Evolutionary conservation across 768 basidiomycete species (phyloP).

Genomic region (Termitomyces sp.): DNA sequence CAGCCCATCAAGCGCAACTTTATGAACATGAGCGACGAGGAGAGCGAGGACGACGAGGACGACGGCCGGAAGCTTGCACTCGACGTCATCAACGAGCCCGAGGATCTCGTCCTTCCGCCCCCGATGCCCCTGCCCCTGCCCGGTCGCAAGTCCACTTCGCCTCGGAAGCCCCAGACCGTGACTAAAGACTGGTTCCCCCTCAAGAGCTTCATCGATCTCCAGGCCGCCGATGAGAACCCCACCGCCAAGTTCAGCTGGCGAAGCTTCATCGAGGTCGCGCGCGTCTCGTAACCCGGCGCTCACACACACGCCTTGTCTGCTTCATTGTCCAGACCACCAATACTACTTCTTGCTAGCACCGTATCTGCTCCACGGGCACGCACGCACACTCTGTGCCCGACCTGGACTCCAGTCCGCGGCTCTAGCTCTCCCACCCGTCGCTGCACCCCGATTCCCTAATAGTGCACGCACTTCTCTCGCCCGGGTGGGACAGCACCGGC

Average conservation of each 20-base stretch:
- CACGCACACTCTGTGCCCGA: neutral
- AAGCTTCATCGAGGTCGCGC: constrained; percentile 59
- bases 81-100: constrained; percentile 28
- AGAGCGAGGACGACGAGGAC: constrained; percentile 41
- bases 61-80: constrained; percentile 20
- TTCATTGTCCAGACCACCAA: no score
- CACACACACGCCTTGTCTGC: no score
- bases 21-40: constrained; percentile 68
- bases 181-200: constrained; percentile 53
- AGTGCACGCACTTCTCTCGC: neutral
- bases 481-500: neutral
- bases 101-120: constrained; percentile 34
- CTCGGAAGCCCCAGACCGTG: constrained; percentile 13
- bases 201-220: constrained; percentile 64
- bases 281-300: constrained; percentile 22
- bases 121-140: no score
- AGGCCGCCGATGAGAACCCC: constrained; percentile 33
- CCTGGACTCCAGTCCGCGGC: neutral
- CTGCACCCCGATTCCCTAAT: neutral
- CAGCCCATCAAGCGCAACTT: constrained; percentile 40
- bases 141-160: constrained; percentile 8
- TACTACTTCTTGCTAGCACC: no score
- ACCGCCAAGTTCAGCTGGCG: constrained; percentile 53
- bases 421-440: neutral
- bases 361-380: no score